These are phyloP conservation scores for Hypoxylon sp. DNA, from an alignment of 2,329 filamentous ascomycete species.

Conservation along the genomic window DNA sequence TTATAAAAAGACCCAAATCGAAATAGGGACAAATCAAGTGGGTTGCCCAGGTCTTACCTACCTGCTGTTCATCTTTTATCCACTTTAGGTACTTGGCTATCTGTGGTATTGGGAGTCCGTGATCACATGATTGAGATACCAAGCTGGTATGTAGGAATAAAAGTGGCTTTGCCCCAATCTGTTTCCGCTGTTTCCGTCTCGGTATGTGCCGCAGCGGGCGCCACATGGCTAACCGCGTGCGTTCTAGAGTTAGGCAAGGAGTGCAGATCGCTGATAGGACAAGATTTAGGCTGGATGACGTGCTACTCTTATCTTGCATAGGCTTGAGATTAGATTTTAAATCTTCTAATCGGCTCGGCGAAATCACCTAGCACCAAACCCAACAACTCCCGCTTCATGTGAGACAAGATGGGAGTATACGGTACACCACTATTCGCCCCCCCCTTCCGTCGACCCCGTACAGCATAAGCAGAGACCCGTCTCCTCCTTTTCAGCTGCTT, in stretches of 20 bases:
- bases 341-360: slow-evolving; percentile 12
- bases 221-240: slow-evolving; percentile 35
- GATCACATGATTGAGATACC: slow-evolving; percentile 8
- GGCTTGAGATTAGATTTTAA: slow-evolving; percentile 22
- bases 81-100: too few species aligned
- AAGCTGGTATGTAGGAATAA: slow-evolving; percentile 1
- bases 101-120: not conserved
- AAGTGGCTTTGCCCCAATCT: slow-evolving; percentile 6
- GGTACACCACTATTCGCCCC: slow-evolving; percentile 8
- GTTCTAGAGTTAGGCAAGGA: slow-evolving; percentile 9
- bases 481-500: slow-evolving; percentile 1
- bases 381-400: slow-evolving; percentile 18
- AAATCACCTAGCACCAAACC: not conserved
- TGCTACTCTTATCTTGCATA: slow-evolving; percentile 43
- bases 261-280: slow-evolving; percentile 28
- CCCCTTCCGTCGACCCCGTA: slow-evolving; percentile 6
- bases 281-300: slow-evolving; percentile 35
- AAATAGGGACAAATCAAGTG: not conserved
- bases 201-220: slow-evolving; percentile 32
- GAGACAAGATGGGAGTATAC: slow-evolving; percentile 18
- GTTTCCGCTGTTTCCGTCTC: slow-evolving; percentile 38
- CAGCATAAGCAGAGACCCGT: slow-evolving; percentile 15
- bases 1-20: too few species aligned
- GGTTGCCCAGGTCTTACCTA: not conserved
- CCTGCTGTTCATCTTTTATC: too few species aligned